These are phyloP conservation scores for Fonsecaea monophora DNA, from an alignment of 2,329 filamentous ascomycete species.

Conservation along the genomic window DNA sequence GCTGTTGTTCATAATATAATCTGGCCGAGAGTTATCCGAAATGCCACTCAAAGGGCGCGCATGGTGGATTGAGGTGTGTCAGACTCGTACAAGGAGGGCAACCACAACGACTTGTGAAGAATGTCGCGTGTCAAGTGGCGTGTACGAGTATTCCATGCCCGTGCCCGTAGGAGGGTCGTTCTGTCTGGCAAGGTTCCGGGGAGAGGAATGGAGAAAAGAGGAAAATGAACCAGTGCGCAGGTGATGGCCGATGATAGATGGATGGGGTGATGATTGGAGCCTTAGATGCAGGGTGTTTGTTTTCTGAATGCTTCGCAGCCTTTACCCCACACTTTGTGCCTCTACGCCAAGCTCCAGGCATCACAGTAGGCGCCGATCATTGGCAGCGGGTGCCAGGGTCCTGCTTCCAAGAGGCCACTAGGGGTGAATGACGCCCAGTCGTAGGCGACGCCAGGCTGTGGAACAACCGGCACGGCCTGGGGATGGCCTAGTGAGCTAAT, in stretches of 20 bases:
- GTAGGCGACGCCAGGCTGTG: slow-evolving; percentile 15
- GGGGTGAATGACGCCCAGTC: slow-evolving; percentile 9
- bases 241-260: not conserved
- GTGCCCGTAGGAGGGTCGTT: not conserved
- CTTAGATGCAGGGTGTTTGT: not conserved
- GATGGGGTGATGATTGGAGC: not conserved
- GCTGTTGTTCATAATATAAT: not conserved
- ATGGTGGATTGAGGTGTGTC: not conserved
- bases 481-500: slow-evolving; percentile 18
- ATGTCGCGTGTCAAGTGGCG: slow-evolving; percentile 9
- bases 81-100: not conserved
- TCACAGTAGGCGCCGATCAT: slow-evolving; percentile 14
- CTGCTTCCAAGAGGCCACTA: slow-evolving; percentile 3
- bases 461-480: slow-evolving; percentile 19
- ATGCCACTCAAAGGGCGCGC: not conserved
- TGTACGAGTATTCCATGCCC: not conserved
- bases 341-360: slow-evolving; percentile 6
- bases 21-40: not conserved
- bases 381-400: slow-evolving; percentile 6
- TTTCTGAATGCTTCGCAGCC: not conserved
- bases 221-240: not conserved
- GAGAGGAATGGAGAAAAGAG: not conserved
- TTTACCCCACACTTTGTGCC: slow-evolving; percentile 24
- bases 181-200: not conserved
- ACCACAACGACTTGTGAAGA: not conserved